A percentile compares a stretch with the other conserved stretches of the same genome.
Evolutionary conservation across 441 rosid genomes (phyloP).

Genomic region (Arabidopsis lyrata): DNA sequence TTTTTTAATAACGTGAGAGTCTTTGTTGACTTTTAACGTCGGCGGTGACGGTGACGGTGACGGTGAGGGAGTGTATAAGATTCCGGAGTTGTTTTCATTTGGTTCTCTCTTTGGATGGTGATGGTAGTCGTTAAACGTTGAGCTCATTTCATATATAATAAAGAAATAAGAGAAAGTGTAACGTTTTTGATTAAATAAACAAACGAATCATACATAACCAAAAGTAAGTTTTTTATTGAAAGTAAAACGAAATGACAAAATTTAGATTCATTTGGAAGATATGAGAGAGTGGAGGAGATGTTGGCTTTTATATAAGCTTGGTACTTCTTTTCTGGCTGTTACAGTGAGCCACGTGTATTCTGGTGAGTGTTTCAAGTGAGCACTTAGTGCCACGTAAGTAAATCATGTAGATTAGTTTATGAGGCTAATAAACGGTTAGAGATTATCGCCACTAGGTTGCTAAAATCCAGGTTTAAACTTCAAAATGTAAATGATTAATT

Average conservation of each 20-base stretch:
- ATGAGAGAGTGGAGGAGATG: slow-evolving; percentile 14
- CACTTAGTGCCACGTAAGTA: slow-evolving; percentile 19
- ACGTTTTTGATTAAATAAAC: slow-evolving; percentile 12
- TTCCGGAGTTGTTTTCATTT: slow-evolving; percentile 38
- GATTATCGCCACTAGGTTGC: slow-evolving; percentile 41
- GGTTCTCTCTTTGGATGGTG: slow-evolving; percentile 42
- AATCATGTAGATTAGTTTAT: not conserved
- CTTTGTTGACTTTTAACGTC: slow-evolving; percentile 57
- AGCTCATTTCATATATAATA: slow-evolving; percentile 50
- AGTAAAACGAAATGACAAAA: slow-evolving; percentile 30
- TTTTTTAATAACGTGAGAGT: slow-evolving; percentile 65
- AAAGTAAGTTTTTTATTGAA: slow-evolving; percentile 8
- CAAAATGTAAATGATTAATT: not conserved
- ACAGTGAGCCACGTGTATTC: slow-evolving; percentile 27
- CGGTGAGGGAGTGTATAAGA: slow-evolving; percentile 30
- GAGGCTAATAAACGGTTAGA: slow-evolving; percentile 26
- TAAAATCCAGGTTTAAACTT: slow-evolving; percentile 26
- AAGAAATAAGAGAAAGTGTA: not conserved
- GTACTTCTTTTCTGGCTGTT: not conserved
- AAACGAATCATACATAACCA: not conserved
- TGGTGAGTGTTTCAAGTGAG: slow-evolving; percentile 23
- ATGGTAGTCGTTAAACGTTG: slow-evolving; percentile 48
- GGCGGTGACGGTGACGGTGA: slow-evolving; percentile 44
- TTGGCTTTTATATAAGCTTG: slow-evolving; percentile 38
- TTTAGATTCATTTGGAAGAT: not conserved